Conservation (phyloP, 2,329 filamentous ascomycete genomes). For the Xylariaceae sp. region DNA sequence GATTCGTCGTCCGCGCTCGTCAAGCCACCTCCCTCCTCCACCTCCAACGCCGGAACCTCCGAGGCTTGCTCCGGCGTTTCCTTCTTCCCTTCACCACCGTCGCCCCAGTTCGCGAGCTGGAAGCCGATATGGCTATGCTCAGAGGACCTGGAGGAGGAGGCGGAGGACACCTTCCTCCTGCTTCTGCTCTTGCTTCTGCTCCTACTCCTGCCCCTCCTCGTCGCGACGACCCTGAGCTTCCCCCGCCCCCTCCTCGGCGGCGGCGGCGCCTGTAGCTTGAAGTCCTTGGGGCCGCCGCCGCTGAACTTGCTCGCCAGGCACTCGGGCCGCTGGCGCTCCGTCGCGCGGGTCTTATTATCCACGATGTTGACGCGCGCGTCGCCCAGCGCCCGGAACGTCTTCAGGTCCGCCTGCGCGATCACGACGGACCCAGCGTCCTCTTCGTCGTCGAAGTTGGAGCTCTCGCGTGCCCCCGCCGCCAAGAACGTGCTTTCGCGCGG, state of each 20-base stretch:
- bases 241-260: neutral
- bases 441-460: neutral
- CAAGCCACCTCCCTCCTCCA: too few relatives aligned
- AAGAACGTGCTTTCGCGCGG: conserved; percentile 30
- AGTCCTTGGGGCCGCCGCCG: neutral
- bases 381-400: neutral
- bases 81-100: neutral
- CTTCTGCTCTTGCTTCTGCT: neutral
- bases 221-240: too few relatives aligned
- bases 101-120: conserved; percentile 16
- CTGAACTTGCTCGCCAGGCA: conserved; percentile 6
- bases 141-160: neutral
- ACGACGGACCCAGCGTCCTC: neutral
- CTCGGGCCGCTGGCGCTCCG: neutral
- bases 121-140: conserved; percentile 19
- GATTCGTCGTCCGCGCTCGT: too few relatives aligned
- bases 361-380: neutral
- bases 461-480: neutral
- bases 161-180: neutral
- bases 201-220: neutral
- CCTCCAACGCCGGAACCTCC: neutral
- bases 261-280: conserved; percentile 29
- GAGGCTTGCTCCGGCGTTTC: too few relatives aligned
- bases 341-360: neutral
- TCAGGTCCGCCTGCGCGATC: neutral